A percentile compares a stretch with the other conserved stretches of the same genome.
Conservation (phyloP, 805 yeast genomes). For the Brettanomyces anomalus region DNA sequence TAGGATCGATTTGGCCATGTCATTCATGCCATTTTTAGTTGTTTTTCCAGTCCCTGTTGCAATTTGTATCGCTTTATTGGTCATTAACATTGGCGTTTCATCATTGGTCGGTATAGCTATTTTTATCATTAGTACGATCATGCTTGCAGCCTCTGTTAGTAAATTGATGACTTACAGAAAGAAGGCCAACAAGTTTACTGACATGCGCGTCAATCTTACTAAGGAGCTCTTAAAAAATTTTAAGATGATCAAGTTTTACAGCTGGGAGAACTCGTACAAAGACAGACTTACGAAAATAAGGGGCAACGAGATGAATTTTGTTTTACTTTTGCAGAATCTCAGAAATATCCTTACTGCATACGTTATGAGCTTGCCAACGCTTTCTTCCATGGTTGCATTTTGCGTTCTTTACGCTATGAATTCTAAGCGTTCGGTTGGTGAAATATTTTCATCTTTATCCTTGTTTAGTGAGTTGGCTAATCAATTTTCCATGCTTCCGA, state of each 20-base stretch:
- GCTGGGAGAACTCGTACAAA: constrained; percentile 82
- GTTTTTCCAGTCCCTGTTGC: constrained; percentile 55
- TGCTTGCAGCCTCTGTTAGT: constrained; percentile 37
- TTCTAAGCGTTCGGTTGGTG: constrained; percentile 40
- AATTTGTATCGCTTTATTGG: constrained; percentile 55
- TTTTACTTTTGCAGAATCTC: constrained; percentile 53
- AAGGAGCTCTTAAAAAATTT: constrained; percentile 73
- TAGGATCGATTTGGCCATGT: constrained; percentile 67
- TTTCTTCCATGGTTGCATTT: constrained; percentile 59
- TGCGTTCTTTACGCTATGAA: constrained; percentile 30
- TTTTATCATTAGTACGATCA: constrained; percentile 38
- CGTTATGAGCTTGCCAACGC: constrained; percentile 49
- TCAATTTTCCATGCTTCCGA: constrained; percentile 59
- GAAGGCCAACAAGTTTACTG: constrained; percentile 57
- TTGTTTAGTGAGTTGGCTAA: constrained; percentile 53
- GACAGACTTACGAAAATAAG: constrained; percentile 47
- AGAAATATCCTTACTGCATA: constrained; percentile 51
- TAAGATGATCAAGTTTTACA: constrained; percentile 75
- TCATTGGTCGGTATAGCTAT: constrained; percentile 66
- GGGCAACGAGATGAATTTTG: constrained; percentile 46
- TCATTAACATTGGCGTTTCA: constrained; percentile 60
- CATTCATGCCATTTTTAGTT: constrained; percentile 56
- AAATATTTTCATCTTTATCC: constrained; percentile 60
- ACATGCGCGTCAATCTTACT: constrained; percentile 63
- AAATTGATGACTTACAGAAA: constrained; percentile 45